phyloP scores from a whole-genome alignment of 208 protist genomes.

The Trypanosoma rangeli region DNA sequence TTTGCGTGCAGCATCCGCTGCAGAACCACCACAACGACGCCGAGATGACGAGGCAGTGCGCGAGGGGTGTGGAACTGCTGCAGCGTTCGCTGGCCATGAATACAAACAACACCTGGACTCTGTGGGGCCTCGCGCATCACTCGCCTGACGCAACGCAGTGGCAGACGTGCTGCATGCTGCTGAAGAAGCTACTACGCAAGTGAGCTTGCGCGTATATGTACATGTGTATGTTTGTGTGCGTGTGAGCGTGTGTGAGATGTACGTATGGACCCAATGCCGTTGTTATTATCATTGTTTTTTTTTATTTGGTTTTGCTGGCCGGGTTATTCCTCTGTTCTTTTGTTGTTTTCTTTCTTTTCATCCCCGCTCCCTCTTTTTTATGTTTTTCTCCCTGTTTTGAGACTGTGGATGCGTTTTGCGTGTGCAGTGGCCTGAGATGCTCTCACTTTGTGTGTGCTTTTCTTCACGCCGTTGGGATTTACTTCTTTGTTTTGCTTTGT shows the following conservation, averaged over 20 bases:
- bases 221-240: too few relatives aligned
- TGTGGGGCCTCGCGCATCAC: conserved; percentile 39
- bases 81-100: conserved; percentile 40
- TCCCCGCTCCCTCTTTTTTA: not conserved
- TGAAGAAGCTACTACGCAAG: conserved; percentile 19
- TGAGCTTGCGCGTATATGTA: not conserved
- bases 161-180: conserved; percentile 25
- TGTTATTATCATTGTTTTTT: not conserved
- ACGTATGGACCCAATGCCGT: not conserved
- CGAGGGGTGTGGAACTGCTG: conserved; percentile 30
- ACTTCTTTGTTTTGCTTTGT: not conserved
- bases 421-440: not conserved
- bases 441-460: too few relatives aligned
- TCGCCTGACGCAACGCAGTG: conserved; percentile 21
- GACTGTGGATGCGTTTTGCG: not conserved
- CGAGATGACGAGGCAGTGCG: not conserved
- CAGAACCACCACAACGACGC: not conserved
- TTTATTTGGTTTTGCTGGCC: not conserved
- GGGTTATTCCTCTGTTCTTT: conserved; percentile 9
- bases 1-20: conserved; percentile 5
- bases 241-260: not conserved
- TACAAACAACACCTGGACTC: conserved; percentile 44
- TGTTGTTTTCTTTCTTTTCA: conserved; percentile 28
- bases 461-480: not conserved
- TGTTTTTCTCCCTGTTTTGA: not conserved